phyloP scores from a whole-genome alignment of 2,329 filamentous ascomycete species.

The Apiospora aurea region DNA sequence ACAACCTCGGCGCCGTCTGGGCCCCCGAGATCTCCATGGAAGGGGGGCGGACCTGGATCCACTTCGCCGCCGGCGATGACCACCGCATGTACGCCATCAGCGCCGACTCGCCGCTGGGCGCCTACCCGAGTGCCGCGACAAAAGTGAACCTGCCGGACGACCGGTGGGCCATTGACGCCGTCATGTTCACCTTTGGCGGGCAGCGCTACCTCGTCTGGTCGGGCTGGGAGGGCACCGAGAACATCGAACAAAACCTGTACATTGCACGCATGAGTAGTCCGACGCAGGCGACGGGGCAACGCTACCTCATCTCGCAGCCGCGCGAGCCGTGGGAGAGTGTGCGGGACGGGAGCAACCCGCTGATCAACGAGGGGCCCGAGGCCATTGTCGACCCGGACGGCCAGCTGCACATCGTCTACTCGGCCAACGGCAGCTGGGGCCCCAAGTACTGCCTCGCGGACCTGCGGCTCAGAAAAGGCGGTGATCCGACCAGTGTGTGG shows the following conservation, averaged over 20 bases:
- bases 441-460: slow-evolving; percentile 37
- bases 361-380: slow-evolving; percentile 37
- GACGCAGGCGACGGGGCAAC: slow-evolving; percentile 29
- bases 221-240: slow-evolving; percentile 31
- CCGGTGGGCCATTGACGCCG: slow-evolving; percentile 37
- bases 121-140: slow-evolving; percentile 29
- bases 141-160: slow-evolving; percentile 35
- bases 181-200: slow-evolving; percentile 32
- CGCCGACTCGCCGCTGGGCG: slow-evolving; percentile 30
- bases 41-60: slow-evolving; percentile 31
- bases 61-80: slow-evolving; percentile 31
- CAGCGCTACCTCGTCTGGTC: slow-evolving; percentile 38
- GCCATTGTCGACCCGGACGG: slow-evolving; percentile 36
- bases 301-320: slow-evolving; percentile 37
- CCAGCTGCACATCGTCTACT: slow-evolving; percentile 39
- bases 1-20: slow-evolving; percentile 33
- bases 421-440: slow-evolving; percentile 38
- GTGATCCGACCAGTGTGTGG: slow-evolving; percentile 37
- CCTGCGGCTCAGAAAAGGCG: slow-evolving; percentile 35
- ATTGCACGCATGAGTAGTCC: slow-evolving; percentile 36
- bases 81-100: slow-evolving; percentile 38
- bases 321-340: slow-evolving; percentile 35
- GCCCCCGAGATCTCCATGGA: slow-evolving; percentile 34
- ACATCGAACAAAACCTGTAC: slow-evolving; percentile 35
- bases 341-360: slow-evolving; percentile 28